Percentiles rank a stretch among this genome's conserved stretches.
Evolutionary conservation across 2,329 filamentous ascomycete species (phyloP).

Genomic region (Plenodomus tracheiphilus): DNA sequence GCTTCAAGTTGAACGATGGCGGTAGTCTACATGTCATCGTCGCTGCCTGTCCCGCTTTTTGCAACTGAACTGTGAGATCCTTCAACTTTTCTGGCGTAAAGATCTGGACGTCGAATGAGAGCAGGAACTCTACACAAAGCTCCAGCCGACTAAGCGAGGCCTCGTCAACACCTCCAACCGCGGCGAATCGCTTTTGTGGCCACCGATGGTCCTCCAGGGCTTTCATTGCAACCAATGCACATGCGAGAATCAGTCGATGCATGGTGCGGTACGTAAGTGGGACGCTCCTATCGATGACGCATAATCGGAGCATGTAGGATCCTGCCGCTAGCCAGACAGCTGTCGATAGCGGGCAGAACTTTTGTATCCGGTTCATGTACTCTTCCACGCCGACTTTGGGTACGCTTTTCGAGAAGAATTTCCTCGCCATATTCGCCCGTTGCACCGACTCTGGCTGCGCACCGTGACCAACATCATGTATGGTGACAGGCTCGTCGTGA

Average conservation of each 20-base stretch:
- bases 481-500: slow-evolving; percentile 52
- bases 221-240: slow-evolving; percentile 87
- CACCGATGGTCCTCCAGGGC: slow-evolving; percentile 91
- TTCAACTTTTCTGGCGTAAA: slow-evolving; percentile 40
- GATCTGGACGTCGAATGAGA: slow-evolving; percentile 47
- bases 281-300: slow-evolving; percentile 72
- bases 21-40: slow-evolving; percentile 40
- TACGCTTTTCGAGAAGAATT: slow-evolving; percentile 88
- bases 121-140: slow-evolving; percentile 65
- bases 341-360: slow-evolving; percentile 90
- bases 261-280: slow-evolving; percentile 82
- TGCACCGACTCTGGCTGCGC: slow-evolving; percentile 75
- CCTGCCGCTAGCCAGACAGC: slow-evolving; percentile 91
- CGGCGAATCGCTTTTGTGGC: slow-evolving; percentile 79
- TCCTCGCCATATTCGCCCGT: slow-evolving; percentile 82
- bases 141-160: slow-evolving; percentile 81
- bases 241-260: slow-evolving; percentile 82
- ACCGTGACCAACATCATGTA: slow-evolving; percentile 60
- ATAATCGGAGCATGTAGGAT: slow-evolving; percentile 81
- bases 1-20: slow-evolving; percentile 36
- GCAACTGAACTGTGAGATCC: slow-evolving; percentile 39
- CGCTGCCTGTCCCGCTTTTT: slow-evolving; percentile 46
- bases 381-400: slow-evolving; percentile 82
- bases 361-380: slow-evolving; percentile 84
- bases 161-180: slow-evolving; percentile 85